A percentile compares a stretch with the other conserved stretches of the same genome.
phyloP scores from a whole-genome alignment of 2,329 filamentous ascomycete genomes.

The Scedosporium apiospermum region DNA sequence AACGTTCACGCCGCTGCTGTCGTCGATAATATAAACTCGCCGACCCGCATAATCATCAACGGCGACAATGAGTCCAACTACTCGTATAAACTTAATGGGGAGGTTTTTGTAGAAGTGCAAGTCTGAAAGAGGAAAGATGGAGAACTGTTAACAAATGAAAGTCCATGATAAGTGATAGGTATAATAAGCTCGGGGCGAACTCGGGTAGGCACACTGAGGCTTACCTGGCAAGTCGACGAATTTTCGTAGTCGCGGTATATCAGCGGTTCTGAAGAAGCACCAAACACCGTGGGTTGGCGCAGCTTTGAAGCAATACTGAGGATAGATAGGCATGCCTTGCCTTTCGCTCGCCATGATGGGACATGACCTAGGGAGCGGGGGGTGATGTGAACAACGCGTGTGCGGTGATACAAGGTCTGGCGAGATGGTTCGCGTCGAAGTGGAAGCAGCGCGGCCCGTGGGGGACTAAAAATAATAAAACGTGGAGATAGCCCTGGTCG shows the following conservation, averaged over 20 bases:
- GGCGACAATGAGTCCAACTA: slow-evolving; percentile 61
- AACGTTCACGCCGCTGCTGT: slow-evolving; percentile 52
- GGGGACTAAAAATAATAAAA: too few relatives aligned
- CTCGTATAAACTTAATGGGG: slow-evolving; percentile 65
- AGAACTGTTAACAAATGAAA: not conserved
- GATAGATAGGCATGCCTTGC: slow-evolving; percentile 36
- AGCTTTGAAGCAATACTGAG: slow-evolving; percentile 53
- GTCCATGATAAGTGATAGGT: not conserved
- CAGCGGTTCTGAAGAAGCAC: slow-evolving; percentile 44
- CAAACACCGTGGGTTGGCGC: slow-evolving; percentile 51
- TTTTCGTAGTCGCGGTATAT: slow-evolving; percentile 37
- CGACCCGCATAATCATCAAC: slow-evolving; percentile 39
- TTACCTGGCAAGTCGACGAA: slow-evolving; percentile 45
- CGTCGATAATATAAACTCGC: slow-evolving; percentile 51
- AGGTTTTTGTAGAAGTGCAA: slow-evolving; percentile 63
- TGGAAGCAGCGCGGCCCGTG: too few relatives aligned
- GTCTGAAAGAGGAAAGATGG: slow-evolving; percentile 21
- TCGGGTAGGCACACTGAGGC: slow-evolving; percentile 6
- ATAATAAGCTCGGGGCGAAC: not conserved
- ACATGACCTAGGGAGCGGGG: not conserved
- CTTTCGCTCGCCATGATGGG: slow-evolving; percentile 34
- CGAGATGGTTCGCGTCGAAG: too few relatives aligned
- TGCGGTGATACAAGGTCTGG: not conserved
- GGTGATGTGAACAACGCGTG: not conserved
- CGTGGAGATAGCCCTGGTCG: too few relatives aligned